phyloP scores from a whole-genome alignment of 1,284 basidiomycete species.

The Trametes versicolor region DNA sequence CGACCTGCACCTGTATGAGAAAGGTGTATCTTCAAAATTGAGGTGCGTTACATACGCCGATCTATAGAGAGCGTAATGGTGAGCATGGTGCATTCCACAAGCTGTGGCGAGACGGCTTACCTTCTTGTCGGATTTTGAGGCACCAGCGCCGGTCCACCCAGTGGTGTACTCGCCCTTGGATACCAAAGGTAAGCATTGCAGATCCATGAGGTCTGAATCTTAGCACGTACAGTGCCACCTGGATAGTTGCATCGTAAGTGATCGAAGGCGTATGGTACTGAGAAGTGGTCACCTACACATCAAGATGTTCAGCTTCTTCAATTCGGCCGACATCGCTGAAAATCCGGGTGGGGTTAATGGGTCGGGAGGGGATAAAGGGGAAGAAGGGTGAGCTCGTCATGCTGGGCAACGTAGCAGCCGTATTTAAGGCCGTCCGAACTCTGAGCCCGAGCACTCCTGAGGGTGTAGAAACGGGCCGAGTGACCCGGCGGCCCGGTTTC shows the following conservation, averaged over 20 bases:
- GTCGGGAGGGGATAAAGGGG: background rate
- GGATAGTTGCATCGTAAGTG: constrained; percentile 23
- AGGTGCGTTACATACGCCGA: constrained; percentile 62
- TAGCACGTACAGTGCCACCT: constrained; percentile 39
- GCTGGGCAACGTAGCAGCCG: constrained; percentile 14
- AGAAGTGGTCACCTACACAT: constrained; percentile 36
- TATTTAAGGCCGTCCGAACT: constrained; percentile 27
- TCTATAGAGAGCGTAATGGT: constrained; percentile 49
- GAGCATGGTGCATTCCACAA: background rate
- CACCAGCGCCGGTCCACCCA: constrained; percentile 90
- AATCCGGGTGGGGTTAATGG: background rate
- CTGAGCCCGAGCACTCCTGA: constrained; percentile 13
- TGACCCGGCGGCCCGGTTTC: background rate
- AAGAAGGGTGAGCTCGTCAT: constrained; percentile 21
- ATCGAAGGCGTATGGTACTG: background rate
- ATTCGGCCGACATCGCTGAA: constrained; percentile 35
- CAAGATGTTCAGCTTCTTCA: constrained; percentile 40
- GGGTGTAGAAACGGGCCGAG: constrained; percentile 21
- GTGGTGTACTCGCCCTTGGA: constrained; percentile 91
- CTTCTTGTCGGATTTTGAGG: constrained; percentile 95
- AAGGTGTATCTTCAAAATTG: background rate
- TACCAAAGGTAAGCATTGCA: background rate
- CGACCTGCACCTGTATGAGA: constrained; percentile 65
- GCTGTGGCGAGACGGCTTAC: constrained; percentile 47
- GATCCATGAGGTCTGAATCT: background rate